Conservation (phyloP, 2,329 filamentous ascomycete species). For the Domatiomyces catenatus region DNA sequence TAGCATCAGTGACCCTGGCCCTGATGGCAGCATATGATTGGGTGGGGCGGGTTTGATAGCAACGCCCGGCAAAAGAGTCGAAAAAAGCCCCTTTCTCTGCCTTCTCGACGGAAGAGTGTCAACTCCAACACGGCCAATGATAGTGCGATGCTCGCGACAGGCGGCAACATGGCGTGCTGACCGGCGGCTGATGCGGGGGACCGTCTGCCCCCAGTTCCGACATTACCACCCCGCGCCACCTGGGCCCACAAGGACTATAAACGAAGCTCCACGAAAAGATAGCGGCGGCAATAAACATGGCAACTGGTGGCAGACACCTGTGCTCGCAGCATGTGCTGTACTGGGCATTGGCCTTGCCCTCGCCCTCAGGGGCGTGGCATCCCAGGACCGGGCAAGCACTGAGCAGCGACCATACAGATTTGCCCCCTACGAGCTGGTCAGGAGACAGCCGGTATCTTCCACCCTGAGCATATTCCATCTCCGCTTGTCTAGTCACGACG, state of each 20-base stretch:
- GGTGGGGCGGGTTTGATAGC: too few species aligned
- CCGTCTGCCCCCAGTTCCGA: background rate
- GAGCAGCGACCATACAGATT: conserved; percentile 19
- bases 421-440: conserved; percentile 27
- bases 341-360: background rate
- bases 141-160: background rate
- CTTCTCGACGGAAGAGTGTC: too few species aligned
- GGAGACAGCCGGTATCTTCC: conserved; percentile 30
- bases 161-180: background rate
- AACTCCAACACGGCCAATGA: background rate
- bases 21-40: too few species aligned
- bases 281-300: background rate
- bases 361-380: conserved; percentile 1
- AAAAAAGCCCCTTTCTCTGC: too few species aligned
- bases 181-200: background rate
- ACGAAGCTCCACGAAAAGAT: background rate
- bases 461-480: conserved; percentile 32
- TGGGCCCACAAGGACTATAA: background rate
- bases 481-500: conserved; percentile 19
- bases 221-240: background rate
- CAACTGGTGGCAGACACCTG: background rate
- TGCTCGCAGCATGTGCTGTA: background rate
- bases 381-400: conserved; percentile 20
- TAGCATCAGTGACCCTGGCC: too few species aligned
- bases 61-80: too few species aligned